Base-by-base conservation (phyloP, 1,284 basidiomycete genomes). In the Pseudozyma tsukubaensis region DNA sequence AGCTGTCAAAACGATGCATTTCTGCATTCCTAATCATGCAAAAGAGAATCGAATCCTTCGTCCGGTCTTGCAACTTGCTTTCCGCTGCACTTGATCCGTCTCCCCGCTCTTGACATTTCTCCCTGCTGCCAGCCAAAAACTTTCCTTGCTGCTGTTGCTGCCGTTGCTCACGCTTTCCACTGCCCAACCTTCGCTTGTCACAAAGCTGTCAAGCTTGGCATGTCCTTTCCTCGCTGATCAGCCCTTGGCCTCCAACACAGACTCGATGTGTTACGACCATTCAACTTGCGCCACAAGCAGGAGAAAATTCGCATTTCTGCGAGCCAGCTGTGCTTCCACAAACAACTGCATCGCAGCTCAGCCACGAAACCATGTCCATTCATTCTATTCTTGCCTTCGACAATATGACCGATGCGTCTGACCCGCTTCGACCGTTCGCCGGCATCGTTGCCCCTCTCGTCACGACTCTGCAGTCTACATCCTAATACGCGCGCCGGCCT, bases 161-260 rank as follows among this genome's bases (percentile, higher is more conserved):
- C 24, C 24, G 24, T 6, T 29, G 24, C 24, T 29, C 24, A 29
- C 24, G 24, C 24, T 29, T 29, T 29, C 24, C 24, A 29, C 24
- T 29, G 24, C 24, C 6, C 6, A 29, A 29, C 24, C 19, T 29
- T 36, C 39, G 24, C 34, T 19, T 11, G 36, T 14, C n/a, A 40
- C 24, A 39, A 32, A n/a, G 16, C 48, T 56, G 59, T 61, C 59
- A 55, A 61, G 39, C 59, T 54, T 50, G 45, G 45, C 52, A 42
- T 50, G 47, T 5, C 37, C 50, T 44, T 40, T 18, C 35, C 16
- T 59, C 44, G 44, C 8, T 36, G 34, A 19, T 29, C 19, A 18
- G 48, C 19, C 16, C 50, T 42, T 1, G 14, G 13, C 21, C 47
- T 8, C 19, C 48, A 50, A 34, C 34, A 16, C 35, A 34, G 24